Base-by-base conservation (phyloP, 129 eudicot genomes). In the Artemisia argyi region DNA sequence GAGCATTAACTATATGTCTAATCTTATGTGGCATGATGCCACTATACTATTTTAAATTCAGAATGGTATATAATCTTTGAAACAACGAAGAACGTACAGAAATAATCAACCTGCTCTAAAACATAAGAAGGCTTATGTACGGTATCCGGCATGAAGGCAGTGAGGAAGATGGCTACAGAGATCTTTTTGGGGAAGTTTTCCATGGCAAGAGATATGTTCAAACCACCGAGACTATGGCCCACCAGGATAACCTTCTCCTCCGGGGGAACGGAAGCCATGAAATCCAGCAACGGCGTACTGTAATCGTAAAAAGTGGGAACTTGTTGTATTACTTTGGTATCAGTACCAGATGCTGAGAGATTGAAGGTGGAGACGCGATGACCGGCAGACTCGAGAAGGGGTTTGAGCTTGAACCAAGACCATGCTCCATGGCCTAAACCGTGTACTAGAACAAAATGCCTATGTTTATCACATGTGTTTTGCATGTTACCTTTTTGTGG, bases 341-440 rank as follows among this genome's bases (percentile, higher is more conserved):
- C 55, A 32, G 76, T 75, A 60, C 91, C 93, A 26, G 90, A 75
- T 64, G 93, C 96, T 0, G 92, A 66, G 9, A 86, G 71, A 71
- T 87, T 87, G 42, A 87, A 74, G 73, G 88, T 80, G 5, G 90
- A 82, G n/a, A 84, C 90, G 3, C 73, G 84, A 77, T 89, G 86
- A 61, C 88, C 88, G 28, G 90, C 78, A 0, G 84, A 58, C 74
- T 80, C 82, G 0, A 85, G 83, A 71, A 73, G 78, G 7, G 90
- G 93, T 71, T 83, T 81, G 50, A 89, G 74, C 79, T 89, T 89
- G 82, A 71, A 84, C 96, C 96, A 89, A 11, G 83, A 57, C 93
- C 96, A 89, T 48, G 90, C 90, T 11, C 96, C 96, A 70, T 86
- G 93, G 76, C 93, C 78, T 55, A 85, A 79, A 20, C 96, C 96